These are phyloP conservation scores for Cadophora sp. DNA, from an alignment of 2,329 filamentous ascomycete genomes.

Conservation along the genomic window DNA sequence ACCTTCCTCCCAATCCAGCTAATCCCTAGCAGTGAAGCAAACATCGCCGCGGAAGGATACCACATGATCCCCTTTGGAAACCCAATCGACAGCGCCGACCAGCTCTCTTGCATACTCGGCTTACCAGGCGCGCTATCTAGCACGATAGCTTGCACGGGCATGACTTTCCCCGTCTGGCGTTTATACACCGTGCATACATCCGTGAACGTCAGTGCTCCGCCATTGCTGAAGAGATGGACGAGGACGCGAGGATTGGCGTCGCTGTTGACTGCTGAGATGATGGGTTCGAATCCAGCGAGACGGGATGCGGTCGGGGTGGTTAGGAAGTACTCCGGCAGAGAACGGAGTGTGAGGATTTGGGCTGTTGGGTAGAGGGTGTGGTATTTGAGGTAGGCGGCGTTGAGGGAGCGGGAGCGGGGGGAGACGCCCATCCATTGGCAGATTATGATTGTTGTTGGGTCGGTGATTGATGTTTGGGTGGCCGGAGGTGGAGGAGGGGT, in stretches of 20 bases:
- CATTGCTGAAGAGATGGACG: slow-evolving; percentile 33
- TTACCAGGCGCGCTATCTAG: slow-evolving; percentile 32
- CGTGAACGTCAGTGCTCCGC: slow-evolving; percentile 23
- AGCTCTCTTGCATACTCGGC: slow-evolving; percentile 11
- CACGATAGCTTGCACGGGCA: slow-evolving; percentile 23
- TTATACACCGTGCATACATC: slow-evolving; percentile 27
- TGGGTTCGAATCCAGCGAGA: slow-evolving; percentile 19
- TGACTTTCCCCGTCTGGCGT: slow-evolving; percentile 2
- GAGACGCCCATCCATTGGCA: slow-evolving; percentile 33
- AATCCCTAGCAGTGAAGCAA: slow-evolving; percentile 6
- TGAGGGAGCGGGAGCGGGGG: slow-evolving; percentile 28
- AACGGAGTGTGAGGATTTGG: slow-evolving; percentile 27
- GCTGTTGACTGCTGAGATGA: slow-evolving; percentile 24
- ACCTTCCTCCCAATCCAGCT: not conserved
- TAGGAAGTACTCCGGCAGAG: slow-evolving; percentile 25
- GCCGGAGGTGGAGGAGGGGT: slow-evolving; percentile 14
- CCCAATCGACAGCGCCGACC: slow-evolving; percentile 19
- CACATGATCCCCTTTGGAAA: slow-evolving; percentile 19
- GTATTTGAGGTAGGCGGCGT: slow-evolving; percentile 27
- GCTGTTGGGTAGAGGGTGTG: slow-evolving; percentile 29
- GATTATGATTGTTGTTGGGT: slow-evolving; percentile 33
- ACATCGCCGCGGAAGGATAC: slow-evolving; percentile 17
- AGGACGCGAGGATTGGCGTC: slow-evolving; percentile 25
- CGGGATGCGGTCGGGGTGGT: slow-evolving; percentile 24
- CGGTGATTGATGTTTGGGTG: not conserved